These are phyloP conservation scores for Termitomyces bulborhizus DNA, from an alignment of 768 basidiomycete genomes.

Conservation along the genomic window DNA sequence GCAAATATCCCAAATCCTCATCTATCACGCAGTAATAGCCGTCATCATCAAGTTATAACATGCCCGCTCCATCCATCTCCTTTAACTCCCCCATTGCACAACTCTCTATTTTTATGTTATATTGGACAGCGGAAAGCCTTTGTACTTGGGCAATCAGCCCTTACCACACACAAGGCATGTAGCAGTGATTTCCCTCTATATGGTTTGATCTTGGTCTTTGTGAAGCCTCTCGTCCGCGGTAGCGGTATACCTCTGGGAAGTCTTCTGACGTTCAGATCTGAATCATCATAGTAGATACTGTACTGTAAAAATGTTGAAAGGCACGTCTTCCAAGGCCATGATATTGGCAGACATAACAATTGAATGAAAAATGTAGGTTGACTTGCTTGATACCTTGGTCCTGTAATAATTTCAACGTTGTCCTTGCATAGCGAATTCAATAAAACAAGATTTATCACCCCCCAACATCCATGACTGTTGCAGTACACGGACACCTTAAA, in stretches of 20 bases:
- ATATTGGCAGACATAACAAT: neutral
- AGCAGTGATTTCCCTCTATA: neutral
- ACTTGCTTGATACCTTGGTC: neutral
- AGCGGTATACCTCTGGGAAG: neutral
- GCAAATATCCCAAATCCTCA: neutral
- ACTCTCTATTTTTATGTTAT: neutral
- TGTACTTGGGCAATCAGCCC: neutral
- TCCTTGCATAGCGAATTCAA: neutral
- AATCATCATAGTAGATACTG: neutral
- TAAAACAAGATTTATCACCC: neutral
- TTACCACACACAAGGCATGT: neutral
- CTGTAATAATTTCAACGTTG: accelerated
- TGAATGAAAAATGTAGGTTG: neutral
- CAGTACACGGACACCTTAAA: too few relatives aligned
- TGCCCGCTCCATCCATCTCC: neutral
- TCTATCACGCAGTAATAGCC: neutral
- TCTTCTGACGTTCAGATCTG: neutral
- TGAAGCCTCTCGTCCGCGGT: constrained; percentile 4
- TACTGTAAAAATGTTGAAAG: neutral
- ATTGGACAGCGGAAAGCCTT: neutral
- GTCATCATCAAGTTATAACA: neutral
- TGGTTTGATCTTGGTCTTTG: neutral
- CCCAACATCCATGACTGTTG: too few relatives aligned
- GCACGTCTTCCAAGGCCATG: neutral
- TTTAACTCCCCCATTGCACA: neutral